These are phyloP conservation scores for Austroboletus festivus DNA, from an alignment of 768 basidiomycete genomes.

Conservation along the genomic window DNA sequence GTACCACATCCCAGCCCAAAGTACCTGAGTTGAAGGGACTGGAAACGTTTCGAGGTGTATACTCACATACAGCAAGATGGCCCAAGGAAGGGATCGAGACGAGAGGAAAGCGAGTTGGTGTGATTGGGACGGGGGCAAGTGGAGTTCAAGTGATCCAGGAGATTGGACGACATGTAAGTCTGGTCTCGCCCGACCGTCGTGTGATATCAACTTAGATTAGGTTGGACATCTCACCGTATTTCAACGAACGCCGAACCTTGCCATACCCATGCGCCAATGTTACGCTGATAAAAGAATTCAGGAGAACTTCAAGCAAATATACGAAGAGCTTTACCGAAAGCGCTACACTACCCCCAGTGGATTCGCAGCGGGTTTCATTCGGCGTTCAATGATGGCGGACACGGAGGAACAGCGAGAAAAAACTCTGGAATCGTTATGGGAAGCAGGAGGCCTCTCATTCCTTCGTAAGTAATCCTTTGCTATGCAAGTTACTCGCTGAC, in stretches of 20 bases:
- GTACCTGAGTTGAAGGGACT: not conserved
- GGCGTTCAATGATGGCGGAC: not conserved
- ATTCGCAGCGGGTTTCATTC: not conserved
- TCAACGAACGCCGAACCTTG: slow-evolving; percentile 5
- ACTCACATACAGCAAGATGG: not conserved
- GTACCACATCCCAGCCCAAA: not conserved
- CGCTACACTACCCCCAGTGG: not conserved
- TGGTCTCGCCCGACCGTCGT: not conserved
- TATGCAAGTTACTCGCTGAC: not conserved
- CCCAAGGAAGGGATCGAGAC: slow-evolving; percentile 4
- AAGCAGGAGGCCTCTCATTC: not conserved
- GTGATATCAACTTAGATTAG: not conserved
- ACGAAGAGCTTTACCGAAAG: not conserved
- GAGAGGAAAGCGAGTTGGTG: not conserved
- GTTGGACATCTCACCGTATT: slow-evolving; percentile 1
- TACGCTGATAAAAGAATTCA: not conserved
- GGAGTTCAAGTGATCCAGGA: not conserved
- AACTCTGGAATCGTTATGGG: slow-evolving; percentile 1
- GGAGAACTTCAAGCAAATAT: not conserved
- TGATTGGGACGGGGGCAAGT: not conserved
- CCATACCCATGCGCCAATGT: not conserved
- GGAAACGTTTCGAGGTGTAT: not conserved
- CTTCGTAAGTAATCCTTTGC: not conserved
- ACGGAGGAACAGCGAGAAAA: slow-evolving; percentile 1
- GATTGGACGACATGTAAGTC: not conserved